Conservation (phyloP, 495 filamentous ascomycete species). For the Penicillium ochrochloron region DNA sequence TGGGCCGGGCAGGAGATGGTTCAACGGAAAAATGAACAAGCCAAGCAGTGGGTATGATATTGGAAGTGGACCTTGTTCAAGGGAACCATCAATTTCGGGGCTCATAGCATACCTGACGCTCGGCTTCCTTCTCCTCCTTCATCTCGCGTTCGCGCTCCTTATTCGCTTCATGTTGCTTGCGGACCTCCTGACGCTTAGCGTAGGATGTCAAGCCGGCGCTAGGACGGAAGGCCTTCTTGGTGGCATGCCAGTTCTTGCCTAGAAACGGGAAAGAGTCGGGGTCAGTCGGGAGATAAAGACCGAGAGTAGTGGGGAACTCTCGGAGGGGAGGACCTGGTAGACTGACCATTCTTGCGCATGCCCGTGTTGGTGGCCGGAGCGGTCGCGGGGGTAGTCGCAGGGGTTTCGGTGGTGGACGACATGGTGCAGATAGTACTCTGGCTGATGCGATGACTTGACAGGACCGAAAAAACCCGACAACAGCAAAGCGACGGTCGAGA, state of each 20-base stretch:
- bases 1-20: not conserved
- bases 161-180: conserved; percentile 67
- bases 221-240: conserved; percentile 86
- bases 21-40: not conserved
- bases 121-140: conserved; percentile 92
- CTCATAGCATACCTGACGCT: conserved; percentile 68
- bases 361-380: conserved; percentile 44
- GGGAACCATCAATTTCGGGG: not conserved
- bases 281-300: conserved; percentile 26
- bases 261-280: conserved; percentile 21
- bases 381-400: conserved; percentile 27
- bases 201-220: conserved; percentile 75
- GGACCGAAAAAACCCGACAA: not conserved
- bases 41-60: not conserved
- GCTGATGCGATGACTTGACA: not conserved
- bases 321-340: conserved; percentile 1
- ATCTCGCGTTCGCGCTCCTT: conserved; percentile 93
- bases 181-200: conserved; percentile 68
- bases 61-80: not conserved
- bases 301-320: conserved; percentile 15
- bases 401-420: conserved; percentile 28
- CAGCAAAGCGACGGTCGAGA: not conserved
- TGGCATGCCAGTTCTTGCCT: conserved; percentile 95
- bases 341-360: conserved; percentile 53
- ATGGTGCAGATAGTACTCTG: conserved; percentile 18